Base-by-base conservation (phyloP, 305 asterid genomes). In the Vinca major region DNA sequence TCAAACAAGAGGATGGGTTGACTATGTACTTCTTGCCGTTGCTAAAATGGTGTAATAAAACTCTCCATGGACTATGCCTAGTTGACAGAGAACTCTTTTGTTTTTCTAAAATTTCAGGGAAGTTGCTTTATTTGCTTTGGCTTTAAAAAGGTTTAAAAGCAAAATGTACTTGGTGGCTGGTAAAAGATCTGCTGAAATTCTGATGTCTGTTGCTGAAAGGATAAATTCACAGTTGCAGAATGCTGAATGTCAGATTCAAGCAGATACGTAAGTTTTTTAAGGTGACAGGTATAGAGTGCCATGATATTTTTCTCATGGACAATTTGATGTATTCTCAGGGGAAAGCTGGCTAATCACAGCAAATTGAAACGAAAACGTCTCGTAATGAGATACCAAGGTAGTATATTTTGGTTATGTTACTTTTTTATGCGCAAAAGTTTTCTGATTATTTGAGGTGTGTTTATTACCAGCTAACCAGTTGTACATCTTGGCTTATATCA, bases 351-450 rank as follows among this genome's bases (percentile, higher is more conserved):
- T 75, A 81, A 73, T 70, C 81, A 69, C 67, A 84, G 81, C 71
- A 84, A 88, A 80, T 77, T 80, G 54, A 86, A 84, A 77, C 84
- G 89, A 71, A 83, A 85, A 74, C 80, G 74, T 51, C 73, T 90
- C 77, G 95, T 90, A 79, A 75, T 83, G 66, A 81, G 74, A 80
- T 82, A 81, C 70, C 85, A 83, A 90, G 97, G 98, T 92, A 75
- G 19, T 36, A 69, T 71, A 62, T 61, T 81, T 82, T 51, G 36
- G 65, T 56, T 70, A 70, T 72, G 75, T 70, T 53, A 58, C 45
- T 37, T 20, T 47, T 69, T 67, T 62, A 17, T 6, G 14, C 45
- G 16, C 39, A 71, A 14, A 44, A 41, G 8, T 54, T 67, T 45
- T 54, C 45, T 49, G 52, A 65, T 72, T 17, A 55, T 62, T 26